Percentiles rank a stretch among this genome's conserved stretches.
These are phyloP conservation scores for Cladosporium sp. DNA, from an alignment of 2,329 filamentous ascomycete genomes.

Conservation along the genomic window DNA sequence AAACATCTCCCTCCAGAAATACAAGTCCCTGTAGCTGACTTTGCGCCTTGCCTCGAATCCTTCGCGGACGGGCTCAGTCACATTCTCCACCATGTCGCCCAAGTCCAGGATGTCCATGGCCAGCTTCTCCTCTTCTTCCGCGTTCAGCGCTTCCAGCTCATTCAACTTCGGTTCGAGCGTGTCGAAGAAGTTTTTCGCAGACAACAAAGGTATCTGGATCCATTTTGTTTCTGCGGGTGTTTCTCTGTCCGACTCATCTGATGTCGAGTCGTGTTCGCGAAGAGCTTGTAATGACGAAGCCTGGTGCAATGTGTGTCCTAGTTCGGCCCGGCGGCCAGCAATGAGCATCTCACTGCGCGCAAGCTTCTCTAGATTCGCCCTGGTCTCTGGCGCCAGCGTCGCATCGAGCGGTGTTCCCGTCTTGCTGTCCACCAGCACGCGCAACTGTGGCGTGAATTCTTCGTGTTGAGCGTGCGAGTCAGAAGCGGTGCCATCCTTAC, in stretches of 20 bases:
- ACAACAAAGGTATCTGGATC: slow-evolving; percentile 72
- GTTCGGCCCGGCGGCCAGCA: slow-evolving; percentile 29
- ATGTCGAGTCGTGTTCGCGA: not conserved
- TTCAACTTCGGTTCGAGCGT: slow-evolving; percentile 68
- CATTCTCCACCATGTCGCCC: slow-evolving; percentile 59
- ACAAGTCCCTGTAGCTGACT: slow-evolving; percentile 52
- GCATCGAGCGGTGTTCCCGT: slow-evolving; percentile 67
- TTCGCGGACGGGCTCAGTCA: slow-evolving; percentile 62
- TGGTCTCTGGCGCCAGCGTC: slow-evolving; percentile 61
- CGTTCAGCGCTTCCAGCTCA: slow-evolving; percentile 64
- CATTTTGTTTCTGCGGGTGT: slow-evolving; percentile 25
- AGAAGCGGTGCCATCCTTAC: slow-evolving; percentile 21
- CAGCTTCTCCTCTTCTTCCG: slow-evolving; percentile 61
- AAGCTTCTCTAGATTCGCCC: slow-evolving; percentile 59
- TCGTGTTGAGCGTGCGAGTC: slow-evolving; percentile 23
- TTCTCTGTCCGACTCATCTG: slow-evolving; percentile 3
- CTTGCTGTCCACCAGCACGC: slow-evolving; percentile 63
- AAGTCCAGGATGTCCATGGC: slow-evolving; percentile 60
- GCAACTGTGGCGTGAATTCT: slow-evolving; percentile 62
- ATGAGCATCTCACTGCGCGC: slow-evolving; percentile 46
- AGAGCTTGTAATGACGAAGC: not conserved
- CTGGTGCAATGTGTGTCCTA: slow-evolving; percentile 15
- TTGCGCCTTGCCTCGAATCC: slow-evolving; percentile 30
- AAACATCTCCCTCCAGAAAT: slow-evolving; percentile 76
- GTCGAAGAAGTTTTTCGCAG: slow-evolving; percentile 76